Percentiles rank a stretch among this genome's conserved stretches.
These are phyloP conservation scores for Catunica adiposa DNA, from an alignment of 2,329 filamentous ascomycete genomes.

Conservation along the genomic window DNA sequence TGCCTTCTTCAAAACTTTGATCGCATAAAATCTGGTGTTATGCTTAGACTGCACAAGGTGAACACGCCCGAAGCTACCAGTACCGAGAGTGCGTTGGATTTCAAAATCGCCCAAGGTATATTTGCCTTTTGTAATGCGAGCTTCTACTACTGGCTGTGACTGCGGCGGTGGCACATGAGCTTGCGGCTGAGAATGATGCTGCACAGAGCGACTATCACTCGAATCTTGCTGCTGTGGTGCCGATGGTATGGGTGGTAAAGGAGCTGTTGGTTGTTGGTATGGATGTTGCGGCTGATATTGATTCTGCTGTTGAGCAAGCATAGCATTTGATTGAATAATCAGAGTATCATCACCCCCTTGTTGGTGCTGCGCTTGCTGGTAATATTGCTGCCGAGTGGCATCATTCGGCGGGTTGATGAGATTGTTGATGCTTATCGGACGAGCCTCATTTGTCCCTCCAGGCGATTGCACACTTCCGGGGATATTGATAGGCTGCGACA, in stretches of 20 bases:
- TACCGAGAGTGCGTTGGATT: conserved; percentile 80
- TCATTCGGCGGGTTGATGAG: conserved; percentile 10
- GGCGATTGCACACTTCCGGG: not conserved
- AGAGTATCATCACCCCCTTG: conserved; percentile 18
- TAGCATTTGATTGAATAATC: conserved; percentile 19
- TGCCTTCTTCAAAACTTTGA: conserved; percentile 96
- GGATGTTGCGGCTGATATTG: conserved; percentile 46
- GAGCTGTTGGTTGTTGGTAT: conserved; percentile 20
- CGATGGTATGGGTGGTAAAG: conserved; percentile 28
- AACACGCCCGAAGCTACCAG: conserved; percentile 90
- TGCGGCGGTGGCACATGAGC: conserved; percentile 16
- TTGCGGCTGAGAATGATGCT: conserved; percentile 11
- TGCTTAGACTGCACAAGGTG: conserved; percentile 96
- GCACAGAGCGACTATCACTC: not conserved
- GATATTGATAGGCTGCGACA: not conserved
- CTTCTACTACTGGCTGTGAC: conserved; percentile 21
- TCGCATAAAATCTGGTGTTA: conserved; percentile 93
- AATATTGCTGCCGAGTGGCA: conserved; percentile 16
- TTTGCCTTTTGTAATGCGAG: conserved; percentile 81
- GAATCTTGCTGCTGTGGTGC: conserved; percentile 34
- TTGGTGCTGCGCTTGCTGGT: conserved; percentile 20
- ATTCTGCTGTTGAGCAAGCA: conserved; percentile 21
- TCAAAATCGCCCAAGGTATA: conserved; percentile 86
- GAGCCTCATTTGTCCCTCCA: conserved; percentile 5
- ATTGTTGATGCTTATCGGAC: conserved; percentile 22